A percentile compares a stretch with the other conserved stretches of the same genome.
Evolutionary conservation across 116 monocot genomes (phyloP).

Genomic region (Papilionanthe hybrid): DNA sequence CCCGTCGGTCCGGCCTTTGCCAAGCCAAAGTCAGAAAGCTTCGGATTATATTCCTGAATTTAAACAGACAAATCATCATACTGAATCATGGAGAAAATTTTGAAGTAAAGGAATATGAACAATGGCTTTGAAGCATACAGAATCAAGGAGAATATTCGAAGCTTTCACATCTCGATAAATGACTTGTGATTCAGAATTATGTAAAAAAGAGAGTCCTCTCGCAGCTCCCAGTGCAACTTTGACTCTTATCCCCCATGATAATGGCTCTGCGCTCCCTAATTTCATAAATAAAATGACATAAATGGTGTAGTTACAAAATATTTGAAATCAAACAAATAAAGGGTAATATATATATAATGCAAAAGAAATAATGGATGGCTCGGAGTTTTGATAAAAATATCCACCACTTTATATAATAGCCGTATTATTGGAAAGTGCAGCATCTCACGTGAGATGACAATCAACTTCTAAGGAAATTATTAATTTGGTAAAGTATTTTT

Average conservation of each 20-base stretch:
- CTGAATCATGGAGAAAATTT: not conserved
- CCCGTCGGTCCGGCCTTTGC: conserved; percentile 86
- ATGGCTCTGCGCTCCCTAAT: conserved; percentile 58
- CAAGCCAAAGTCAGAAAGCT: conserved; percentile 86
- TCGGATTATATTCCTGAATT: conserved; percentile 57
- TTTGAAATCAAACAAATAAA: no score
- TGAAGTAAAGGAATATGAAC: not conserved
- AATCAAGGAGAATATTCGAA: conserved; percentile 80
- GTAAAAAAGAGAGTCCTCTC: conserved; percentile 69
- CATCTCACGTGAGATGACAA: no score
- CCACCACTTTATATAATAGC: no score
- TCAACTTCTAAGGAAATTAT: no score
- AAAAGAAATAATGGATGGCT: no score
- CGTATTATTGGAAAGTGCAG: no score
- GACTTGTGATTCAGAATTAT: conserved; percentile 61
- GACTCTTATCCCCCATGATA: conserved; percentile 65
- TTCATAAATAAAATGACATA: not conserved
- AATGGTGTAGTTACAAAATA: not conserved
- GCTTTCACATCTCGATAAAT: conserved; percentile 84
- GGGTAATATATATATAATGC: not conserved
- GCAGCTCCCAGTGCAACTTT: conserved; percentile 80
- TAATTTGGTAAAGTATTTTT: no score
- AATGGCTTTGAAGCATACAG: conserved; percentile 25
- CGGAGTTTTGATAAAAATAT: no score
- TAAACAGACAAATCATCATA: not conserved